Percentiles rank a stretch among this genome's conserved stretches.
Evolutionary conservation across 148 eudicot species (phyloP).

Genomic region (Bassia scoparia): DNA sequence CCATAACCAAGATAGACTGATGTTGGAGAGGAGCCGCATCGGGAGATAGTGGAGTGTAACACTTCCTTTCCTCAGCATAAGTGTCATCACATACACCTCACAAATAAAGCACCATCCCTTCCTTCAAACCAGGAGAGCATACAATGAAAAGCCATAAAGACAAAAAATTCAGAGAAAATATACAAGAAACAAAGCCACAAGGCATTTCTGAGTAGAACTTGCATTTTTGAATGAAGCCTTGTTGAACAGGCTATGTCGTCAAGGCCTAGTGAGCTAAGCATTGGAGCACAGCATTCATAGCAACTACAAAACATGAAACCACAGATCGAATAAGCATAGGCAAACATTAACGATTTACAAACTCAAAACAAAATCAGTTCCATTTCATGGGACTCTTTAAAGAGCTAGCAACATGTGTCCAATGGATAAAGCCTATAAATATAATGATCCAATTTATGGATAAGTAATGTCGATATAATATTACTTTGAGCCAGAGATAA

Average conservation of each 20-base stretch:
- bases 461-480: too few relatives aligned
- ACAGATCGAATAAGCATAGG: background rate
- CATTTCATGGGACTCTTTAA: background rate
- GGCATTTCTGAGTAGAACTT: constrained; percentile 4
- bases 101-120: constrained; percentile 37
- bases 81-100: constrained; percentile 36
- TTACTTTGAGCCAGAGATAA: too few relatives aligned
- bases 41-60: constrained; percentile 30
- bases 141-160: constrained; percentile 5
- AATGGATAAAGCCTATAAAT: too few relatives aligned
- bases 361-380: too few relatives aligned
- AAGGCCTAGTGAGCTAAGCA: constrained; percentile 39
- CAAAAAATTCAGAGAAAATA: constrained; percentile 7
- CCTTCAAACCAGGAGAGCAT: constrained; percentile 28
- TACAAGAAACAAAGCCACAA: background rate
- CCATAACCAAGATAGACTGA: constrained; percentile 38
- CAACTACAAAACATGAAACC: constrained; percentile 25
- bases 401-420: too few relatives aligned
- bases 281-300: constrained; percentile 38
- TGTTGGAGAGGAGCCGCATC: constrained; percentile 31
- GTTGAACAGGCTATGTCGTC: constrained; percentile 31
- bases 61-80: constrained; percentile 27
- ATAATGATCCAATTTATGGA: too few relatives aligned
- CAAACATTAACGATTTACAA: background rate
- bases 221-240: constrained; percentile 35